phyloP scores from a whole-genome alignment of 495 filamentous ascomycete species.

The Aspergillus cavernicola region DNA sequence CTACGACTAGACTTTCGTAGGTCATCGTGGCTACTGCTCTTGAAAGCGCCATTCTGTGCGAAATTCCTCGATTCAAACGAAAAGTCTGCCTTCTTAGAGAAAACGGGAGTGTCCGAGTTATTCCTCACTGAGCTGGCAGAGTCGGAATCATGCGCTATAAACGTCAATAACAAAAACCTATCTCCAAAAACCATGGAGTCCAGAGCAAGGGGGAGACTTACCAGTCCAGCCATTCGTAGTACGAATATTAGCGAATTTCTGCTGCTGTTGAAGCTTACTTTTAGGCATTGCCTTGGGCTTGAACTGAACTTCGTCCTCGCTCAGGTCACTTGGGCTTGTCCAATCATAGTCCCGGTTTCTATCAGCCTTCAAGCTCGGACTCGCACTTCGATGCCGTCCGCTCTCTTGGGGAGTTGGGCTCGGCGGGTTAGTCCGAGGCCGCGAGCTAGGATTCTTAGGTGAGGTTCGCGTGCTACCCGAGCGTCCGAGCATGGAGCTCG shows the following conservation, averaged over 20 bases:
- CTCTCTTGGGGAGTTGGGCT: slow-evolving; percentile 28
- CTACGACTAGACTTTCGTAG: slow-evolving; percentile 69
- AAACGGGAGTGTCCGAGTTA: slow-evolving; percentile 15
- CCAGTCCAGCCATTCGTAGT: slow-evolving; percentile 24
- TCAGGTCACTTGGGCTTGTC: slow-evolving; percentile 38
- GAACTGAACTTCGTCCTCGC: slow-evolving; percentile 23
- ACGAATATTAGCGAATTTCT: slow-evolving; percentile 34
- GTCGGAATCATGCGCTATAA: slow-evolving; percentile 40
- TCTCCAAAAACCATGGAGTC: slow-evolving; percentile 7
- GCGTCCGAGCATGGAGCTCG: slow-evolving; percentile 39
- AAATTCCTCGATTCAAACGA: slow-evolving; percentile 11
- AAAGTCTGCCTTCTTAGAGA: slow-evolving; percentile 15
- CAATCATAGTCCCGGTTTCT: slow-evolving; percentile 26
- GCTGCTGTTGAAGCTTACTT: slow-evolving; percentile 35
- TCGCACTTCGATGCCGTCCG: slow-evolving; percentile 37
- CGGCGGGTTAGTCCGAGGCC: slow-evolving; percentile 33
- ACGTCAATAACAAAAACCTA: not conserved
- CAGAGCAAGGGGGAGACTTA: slow-evolving; percentile 20
- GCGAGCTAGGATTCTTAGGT: slow-evolving; percentile 28
- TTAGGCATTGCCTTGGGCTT: slow-evolving; percentile 45
- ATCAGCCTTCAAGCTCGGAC: slow-evolving; percentile 30
- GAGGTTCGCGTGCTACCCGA: slow-evolving; percentile 46
- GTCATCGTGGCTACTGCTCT: slow-evolving; percentile 62
- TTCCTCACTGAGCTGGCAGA: slow-evolving; percentile 29
- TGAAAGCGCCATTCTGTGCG: slow-evolving; percentile 21